Percentiles rank a stretch among this genome's conserved stretches.
Conservation (phyloP, 192 early-diverging fungal genomes). For the Entomortierella chlamydospora region DNA sequence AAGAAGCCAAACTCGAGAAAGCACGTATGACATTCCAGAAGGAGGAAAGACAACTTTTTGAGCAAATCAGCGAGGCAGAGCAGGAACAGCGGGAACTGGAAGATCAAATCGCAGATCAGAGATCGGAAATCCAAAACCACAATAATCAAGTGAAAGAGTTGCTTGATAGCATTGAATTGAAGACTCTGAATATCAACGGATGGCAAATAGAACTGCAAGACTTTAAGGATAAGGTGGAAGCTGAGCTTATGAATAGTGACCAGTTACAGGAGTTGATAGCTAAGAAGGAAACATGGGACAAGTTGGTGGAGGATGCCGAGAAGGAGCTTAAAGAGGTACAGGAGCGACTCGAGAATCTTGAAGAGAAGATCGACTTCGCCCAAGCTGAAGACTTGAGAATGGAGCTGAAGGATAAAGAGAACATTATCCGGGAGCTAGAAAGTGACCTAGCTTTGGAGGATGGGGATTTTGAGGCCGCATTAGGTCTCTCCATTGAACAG, state of each 20-base stretch:
- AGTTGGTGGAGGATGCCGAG: background rate
- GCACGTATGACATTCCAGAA: background rate
- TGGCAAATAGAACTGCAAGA: background rate
- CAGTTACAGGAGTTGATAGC: background rate
- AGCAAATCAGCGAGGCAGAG: constrained; percentile 4
- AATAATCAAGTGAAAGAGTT: constrained; percentile 10
- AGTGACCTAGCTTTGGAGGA: background rate
- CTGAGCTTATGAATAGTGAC: background rate
- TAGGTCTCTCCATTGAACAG: constrained; percentile 33
- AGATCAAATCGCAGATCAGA: constrained; percentile 8
- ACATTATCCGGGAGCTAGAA: constrained; percentile 10
- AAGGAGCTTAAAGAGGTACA: background rate
- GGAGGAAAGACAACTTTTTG: constrained; percentile 8
- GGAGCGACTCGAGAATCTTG: background rate
- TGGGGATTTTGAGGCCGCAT: constrained; percentile 3
- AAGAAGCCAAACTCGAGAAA: background rate
- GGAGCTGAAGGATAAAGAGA: constrained; percentile 6
- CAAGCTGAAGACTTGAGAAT: background rate
- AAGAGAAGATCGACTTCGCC: background rate
- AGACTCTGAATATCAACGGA: background rate
- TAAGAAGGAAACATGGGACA: background rate
- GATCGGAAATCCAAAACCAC: constrained; percentile 10
- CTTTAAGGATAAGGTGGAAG: background rate
- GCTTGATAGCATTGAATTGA: background rate
- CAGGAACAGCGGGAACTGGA: constrained; percentile 7